These are phyloP conservation scores for Fusarium pseudoanthophilum DNA, from an alignment of 2,329 filamentous ascomycete species.

Conservation along the genomic window DNA sequence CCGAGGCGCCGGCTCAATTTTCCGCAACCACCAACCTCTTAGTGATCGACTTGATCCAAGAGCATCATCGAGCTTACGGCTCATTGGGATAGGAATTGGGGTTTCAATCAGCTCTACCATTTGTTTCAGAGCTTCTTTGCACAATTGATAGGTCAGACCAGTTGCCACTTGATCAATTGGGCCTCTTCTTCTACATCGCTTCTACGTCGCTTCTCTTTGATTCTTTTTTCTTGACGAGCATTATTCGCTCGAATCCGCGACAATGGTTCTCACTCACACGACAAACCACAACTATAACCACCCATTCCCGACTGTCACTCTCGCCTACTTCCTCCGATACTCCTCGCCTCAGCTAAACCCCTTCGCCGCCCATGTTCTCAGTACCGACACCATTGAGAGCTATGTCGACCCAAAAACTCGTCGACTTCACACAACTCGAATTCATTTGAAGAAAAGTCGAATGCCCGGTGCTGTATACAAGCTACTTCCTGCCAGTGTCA, in stretches of 20 bases:
- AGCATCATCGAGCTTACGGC: conserved; percentile 26
- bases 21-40: conserved; percentile 39
- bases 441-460: conserved; percentile 85
- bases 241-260: conserved; percentile 42
- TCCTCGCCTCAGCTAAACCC: conserved; percentile 77
- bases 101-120: background rate
- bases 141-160: conserved; percentile 1
- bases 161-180: conserved; percentile 30
- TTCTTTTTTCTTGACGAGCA: conserved; percentile 26
- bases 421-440: conserved; percentile 79
- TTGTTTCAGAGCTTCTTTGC: conserved; percentile 1
- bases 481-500: conserved; percentile 75
- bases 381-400: conserved; percentile 83
- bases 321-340: conserved; percentile 91
- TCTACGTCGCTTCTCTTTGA: conserved; percentile 7
- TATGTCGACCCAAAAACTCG: conserved; percentile 78
- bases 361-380: conserved; percentile 83
- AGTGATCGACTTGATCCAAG: conserved; percentile 28
- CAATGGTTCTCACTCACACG: conserved; percentile 72
- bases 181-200: conserved; percentile 2
- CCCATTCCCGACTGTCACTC: conserved; percentile 84
- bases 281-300: conserved; percentile 80
- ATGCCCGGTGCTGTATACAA: conserved; percentile 80
- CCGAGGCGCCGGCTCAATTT: conserved; percentile 42
- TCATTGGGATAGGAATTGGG: conserved; percentile 25